A percentile compares a stretch with the other conserved stretches of the same genome.
Conservation (phyloP, 139 green algal genomes). For the Closterium sp. region DNA sequence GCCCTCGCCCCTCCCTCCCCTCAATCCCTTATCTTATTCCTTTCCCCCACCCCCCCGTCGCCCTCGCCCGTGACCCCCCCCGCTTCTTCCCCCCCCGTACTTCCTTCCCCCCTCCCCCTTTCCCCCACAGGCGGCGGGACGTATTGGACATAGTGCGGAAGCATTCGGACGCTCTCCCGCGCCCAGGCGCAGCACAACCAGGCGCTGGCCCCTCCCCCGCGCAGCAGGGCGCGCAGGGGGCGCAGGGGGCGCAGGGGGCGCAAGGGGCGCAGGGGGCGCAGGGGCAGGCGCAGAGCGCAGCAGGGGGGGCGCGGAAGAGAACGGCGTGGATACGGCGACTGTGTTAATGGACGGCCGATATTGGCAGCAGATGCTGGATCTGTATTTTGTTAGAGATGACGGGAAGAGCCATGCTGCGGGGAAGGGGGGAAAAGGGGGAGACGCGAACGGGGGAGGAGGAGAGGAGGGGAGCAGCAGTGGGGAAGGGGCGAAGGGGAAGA, state of each 20-base stretch:
- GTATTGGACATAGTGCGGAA: slow-evolving; percentile 43
- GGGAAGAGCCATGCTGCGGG: not conserved
- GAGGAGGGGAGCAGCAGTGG: not conserved
- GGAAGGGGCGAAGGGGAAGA: not conserved
- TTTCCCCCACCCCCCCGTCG: no score
- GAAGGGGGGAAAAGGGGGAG: not conserved
- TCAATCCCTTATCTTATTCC: not conserved
- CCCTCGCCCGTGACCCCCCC: no score
- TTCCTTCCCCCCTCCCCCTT: no score
- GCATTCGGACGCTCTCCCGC: slow-evolving; percentile 24
- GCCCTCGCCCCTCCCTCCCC: not conserved
- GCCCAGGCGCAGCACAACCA: not conserved
- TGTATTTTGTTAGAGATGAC: slow-evolving; percentile 21
- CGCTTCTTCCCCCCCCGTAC: no score
- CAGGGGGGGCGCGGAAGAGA: not conserved
- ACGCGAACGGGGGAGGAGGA: not conserved
- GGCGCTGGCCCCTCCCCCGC: no score
- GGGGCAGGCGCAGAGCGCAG: not conserved
- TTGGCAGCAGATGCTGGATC: slow-evolving; percentile 36
- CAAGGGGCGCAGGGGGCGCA: not conserved
- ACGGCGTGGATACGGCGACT: not conserved
- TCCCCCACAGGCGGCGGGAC: slow-evolving; percentile 13
- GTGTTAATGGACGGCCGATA: slow-evolving; percentile 27
- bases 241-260: not conserved
- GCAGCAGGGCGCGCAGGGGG: not conserved